phyloP scores from a whole-genome alignment of 257 asterid species.

The Nicotiana tomentosiformis region DNA sequence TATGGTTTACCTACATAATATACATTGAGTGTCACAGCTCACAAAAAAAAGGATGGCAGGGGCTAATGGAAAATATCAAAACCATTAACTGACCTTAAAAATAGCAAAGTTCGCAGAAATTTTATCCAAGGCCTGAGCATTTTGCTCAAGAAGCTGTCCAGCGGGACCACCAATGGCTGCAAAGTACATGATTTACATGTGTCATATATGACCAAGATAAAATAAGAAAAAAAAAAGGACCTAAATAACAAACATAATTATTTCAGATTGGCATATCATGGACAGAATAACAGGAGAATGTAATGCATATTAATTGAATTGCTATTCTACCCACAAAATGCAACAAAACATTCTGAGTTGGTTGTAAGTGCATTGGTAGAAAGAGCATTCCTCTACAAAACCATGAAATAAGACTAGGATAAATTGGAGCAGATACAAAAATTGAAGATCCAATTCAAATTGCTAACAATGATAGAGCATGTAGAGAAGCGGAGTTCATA shows the following conservation, averaged over 20 bases:
- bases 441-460: neutral
- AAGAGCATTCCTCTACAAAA: neutral
- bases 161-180: slow-evolving; percentile 75
- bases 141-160: slow-evolving; percentile 77
- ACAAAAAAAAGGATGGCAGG: neutral
- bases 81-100: slow-evolving; percentile 43
- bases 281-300: neutral
- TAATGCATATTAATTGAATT: neutral
- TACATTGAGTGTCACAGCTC: neutral
- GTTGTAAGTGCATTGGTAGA: neutral
- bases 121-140: slow-evolving; percentile 66
- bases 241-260: neutral
- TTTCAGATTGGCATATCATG: neutral
- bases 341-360: neutral
- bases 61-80: neutral
- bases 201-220: neutral
- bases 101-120: slow-evolving; percentile 66
- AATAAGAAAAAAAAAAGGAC: neutral
- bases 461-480: neutral
- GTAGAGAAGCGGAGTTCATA: neutral
- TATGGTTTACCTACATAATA: neutral
- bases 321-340: neutral
- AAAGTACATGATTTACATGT: slow-evolving; percentile 18
- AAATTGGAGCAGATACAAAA: neutral
- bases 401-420: neutral